These are phyloP conservation scores for Nakaseomyces bracarensis DNA, from an alignment of 1,139 yeast species.

Conservation along the genomic window DNA sequence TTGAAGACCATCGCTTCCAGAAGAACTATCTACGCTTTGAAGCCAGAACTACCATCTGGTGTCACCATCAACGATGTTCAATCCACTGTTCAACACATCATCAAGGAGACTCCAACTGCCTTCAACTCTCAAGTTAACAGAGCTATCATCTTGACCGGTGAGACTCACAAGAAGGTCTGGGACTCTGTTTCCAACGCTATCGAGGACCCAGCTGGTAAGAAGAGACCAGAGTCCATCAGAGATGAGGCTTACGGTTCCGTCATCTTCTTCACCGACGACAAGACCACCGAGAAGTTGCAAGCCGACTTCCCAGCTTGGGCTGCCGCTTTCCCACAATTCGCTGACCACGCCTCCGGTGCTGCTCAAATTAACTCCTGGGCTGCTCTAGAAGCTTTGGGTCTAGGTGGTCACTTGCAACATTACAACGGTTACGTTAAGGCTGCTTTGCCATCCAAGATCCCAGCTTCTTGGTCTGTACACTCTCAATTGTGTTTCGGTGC, in stretches of 20 bases:
- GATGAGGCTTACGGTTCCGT: conserved; percentile 42
- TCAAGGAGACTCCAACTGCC: conserved; percentile 40
- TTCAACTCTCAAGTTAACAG: conserved; percentile 42
- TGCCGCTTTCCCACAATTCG: conserved; percentile 38
- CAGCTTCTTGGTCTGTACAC: conserved; percentile 37
- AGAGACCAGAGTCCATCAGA: conserved; percentile 36
- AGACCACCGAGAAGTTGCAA: conserved; percentile 34
- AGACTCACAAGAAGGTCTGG: conserved; percentile 39
- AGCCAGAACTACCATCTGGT: conserved; percentile 35
- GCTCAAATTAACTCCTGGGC: conserved; percentile 42
- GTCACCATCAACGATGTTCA: conserved; percentile 33
- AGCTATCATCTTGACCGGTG: conserved; percentile 37
- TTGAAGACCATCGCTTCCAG: conserved; percentile 32
- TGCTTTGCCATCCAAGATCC: conserved; percentile 35
- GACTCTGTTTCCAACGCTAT: conserved; percentile 32
- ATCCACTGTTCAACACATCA: conserved; percentile 32
- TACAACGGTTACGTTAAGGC: conserved; percentile 38
- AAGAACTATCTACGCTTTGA: conserved; percentile 36
- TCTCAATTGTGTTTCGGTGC: conserved; percentile 42
- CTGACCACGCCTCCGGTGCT: conserved; percentile 40
- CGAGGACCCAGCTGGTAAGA: conserved; percentile 33
- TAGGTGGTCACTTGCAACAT: conserved; percentile 44
- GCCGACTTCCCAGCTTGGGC: conserved; percentile 36
- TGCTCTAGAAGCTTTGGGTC: conserved; percentile 36
- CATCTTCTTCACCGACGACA: conserved; percentile 39